A percentile compares a stretch with the other conserved stretches of the same genome.
These are phyloP conservation scores for Schizochytrium sp. DNA, from an alignment of 108 stramenopile species.

Conservation along the genomic window DNA sequence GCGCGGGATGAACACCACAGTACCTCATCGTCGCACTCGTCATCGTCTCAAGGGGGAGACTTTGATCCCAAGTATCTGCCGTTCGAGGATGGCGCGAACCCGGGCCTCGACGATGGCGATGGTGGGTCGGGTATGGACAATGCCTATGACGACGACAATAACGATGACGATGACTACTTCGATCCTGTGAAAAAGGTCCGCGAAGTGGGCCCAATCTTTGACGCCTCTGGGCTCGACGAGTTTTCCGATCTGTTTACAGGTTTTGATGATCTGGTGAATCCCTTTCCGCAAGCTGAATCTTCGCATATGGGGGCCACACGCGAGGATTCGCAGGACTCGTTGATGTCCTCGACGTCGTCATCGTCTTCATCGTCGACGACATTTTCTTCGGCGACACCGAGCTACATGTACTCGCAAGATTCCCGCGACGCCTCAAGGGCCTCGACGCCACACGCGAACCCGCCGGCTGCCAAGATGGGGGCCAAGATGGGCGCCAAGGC, in stretches of 20 bases:
- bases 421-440: background rate
- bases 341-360: background rate
- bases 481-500: too few species aligned
- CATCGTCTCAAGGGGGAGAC: background rate
- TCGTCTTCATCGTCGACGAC: background rate
- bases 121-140: background rate
- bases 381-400: background rate
- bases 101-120: background rate
- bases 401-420: background rate
- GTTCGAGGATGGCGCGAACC: background rate
- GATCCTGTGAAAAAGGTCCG: background rate
- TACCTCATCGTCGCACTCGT: background rate
- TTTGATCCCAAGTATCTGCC: background rate
- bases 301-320: too few species aligned
- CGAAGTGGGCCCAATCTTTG: background rate
- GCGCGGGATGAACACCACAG: background rate
- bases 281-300: too few species aligned
- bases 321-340: too few species aligned
- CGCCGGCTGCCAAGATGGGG: too few species aligned
- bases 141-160: background rate
- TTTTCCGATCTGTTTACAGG: background rate
- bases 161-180: background rate
- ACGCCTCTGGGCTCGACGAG: background rate
- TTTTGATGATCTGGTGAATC: background rate
- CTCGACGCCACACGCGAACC: background rate